Evolutionary conservation across 305 asterid species (phyloP).

Genomic region (Fraxinus latifolia): DNA sequence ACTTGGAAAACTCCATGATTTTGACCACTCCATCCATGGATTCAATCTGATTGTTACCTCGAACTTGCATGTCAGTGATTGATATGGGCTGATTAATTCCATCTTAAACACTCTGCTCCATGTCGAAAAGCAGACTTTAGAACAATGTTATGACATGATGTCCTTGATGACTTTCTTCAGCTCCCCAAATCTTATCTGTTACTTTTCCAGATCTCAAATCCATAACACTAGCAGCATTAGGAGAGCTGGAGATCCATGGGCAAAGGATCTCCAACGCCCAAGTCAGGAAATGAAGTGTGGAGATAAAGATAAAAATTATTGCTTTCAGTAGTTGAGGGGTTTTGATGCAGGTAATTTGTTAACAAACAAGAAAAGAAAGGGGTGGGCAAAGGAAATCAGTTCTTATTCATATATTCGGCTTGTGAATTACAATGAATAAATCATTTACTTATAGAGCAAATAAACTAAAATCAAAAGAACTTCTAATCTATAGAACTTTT

Average conservation of each 20-base stretch:
- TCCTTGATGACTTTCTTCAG: not conserved
- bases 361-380: not conserved
- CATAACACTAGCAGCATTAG: not conserved
- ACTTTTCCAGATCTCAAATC: not conserved
- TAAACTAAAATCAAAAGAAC: not conserved
- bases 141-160: not conserved
- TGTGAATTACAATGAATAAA: not conserved
- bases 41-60: not conserved
- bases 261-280: not conserved
- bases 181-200: not conserved
- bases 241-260: not conserved
- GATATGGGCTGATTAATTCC: not conserved
- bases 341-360: not conserved
- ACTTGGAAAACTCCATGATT: slow-evolving; percentile 1
- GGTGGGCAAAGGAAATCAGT: not conserved
- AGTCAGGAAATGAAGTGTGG: not conserved
- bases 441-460: not conserved
- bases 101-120: not conserved
- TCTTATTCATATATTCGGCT: not conserved
- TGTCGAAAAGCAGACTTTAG: not conserved
- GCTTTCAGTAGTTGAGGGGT: not conserved
- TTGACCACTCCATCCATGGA: not conserved
- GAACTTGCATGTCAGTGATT: not conserved
- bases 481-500: not conserved
- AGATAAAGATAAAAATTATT: not conserved